A percentile compares a stretch with the other conserved stretches of the same genome.
phyloP scores from a whole-genome alignment of 768 basidiomycete species.

The Mycena rosella region DNA sequence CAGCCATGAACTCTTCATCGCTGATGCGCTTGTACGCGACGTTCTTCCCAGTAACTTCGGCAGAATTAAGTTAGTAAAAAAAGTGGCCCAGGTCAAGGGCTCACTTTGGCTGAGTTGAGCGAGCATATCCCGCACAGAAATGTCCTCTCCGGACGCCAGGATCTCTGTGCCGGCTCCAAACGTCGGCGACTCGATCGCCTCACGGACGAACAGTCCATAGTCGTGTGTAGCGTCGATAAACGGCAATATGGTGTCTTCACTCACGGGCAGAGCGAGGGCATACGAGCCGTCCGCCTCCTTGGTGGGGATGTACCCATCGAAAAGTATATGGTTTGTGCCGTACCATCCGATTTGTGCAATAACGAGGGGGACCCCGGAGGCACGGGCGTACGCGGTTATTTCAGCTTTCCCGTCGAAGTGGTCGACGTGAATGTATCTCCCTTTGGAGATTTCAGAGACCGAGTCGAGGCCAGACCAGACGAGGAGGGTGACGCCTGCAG shows the following conservation, averaged over 20 bases:
- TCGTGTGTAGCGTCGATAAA: constrained; percentile 17
- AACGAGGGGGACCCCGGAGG: constrained; percentile 12
- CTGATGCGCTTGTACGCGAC: constrained; percentile 9
- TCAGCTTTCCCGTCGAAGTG: constrained; percentile 17
- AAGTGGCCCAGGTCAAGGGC: background rate
- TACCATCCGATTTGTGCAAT: constrained; percentile 12
- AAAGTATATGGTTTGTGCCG: background rate
- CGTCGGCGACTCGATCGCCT: constrained; percentile 11
- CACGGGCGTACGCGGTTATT: constrained; percentile 10
- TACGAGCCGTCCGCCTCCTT: constrained; percentile 3
- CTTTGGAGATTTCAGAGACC: background rate
- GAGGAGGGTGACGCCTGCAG: constrained; percentile 1
- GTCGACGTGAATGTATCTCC: constrained; percentile 9
- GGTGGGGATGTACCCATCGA: background rate
- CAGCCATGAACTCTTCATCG: constrained; percentile 18
- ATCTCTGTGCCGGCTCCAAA: background rate
- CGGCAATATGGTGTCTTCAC: background rate
- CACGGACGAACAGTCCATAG: constrained; percentile 23
- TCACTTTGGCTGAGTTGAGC: constrained; percentile 15
- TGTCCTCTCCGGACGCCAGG: constrained; percentile 2
- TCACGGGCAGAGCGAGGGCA: background rate
- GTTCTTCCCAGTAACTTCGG: constrained; percentile 26
- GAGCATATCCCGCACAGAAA: constrained; percentile 2
- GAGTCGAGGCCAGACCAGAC: constrained; percentile 16
- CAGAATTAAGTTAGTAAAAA: background rate